Conservation (phyloP, 306 rosid genomes). For the Lagenaria siceraria region DNA sequence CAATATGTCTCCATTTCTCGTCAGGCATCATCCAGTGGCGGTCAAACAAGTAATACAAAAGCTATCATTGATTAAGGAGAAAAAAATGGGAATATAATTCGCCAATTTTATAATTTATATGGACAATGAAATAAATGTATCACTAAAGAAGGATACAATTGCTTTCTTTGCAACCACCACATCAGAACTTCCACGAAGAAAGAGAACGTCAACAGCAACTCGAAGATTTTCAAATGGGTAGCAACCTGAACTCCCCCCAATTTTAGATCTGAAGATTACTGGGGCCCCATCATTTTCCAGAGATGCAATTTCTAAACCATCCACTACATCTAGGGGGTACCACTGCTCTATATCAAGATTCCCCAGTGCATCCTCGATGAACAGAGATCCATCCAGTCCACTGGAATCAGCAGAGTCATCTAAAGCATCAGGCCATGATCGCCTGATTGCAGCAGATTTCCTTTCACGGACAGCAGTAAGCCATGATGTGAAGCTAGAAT, state of each 20-base stretch:
- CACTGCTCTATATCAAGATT: slow-evolving; percentile 65
- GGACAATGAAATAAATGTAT: neutral
- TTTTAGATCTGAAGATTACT: slow-evolving; percentile 34
- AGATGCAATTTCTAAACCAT: slow-evolving; percentile 43
- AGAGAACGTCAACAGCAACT: slow-evolving; percentile 78
- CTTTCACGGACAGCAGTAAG: slow-evolving; percentile 44
- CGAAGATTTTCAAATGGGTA: slow-evolving; percentile 80
- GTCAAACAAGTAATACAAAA: slow-evolving; percentile 86
- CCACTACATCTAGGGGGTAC: slow-evolving; percentile 26
- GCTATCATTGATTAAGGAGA: slow-evolving; percentile 56
- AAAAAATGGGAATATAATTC: neutral
- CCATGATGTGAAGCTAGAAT: slow-evolving; percentile 48
- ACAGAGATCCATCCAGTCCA: slow-evolving; percentile 56
- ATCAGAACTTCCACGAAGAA: slow-evolving; percentile 73
- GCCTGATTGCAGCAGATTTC: slow-evolving; percentile 68
- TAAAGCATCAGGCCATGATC: slow-evolving; percentile 85
- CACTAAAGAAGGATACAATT: slow-evolving; percentile 63
- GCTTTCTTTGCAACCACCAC: slow-evolving; percentile 89
- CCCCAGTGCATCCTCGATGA: slow-evolving; percentile 83
- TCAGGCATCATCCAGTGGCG: slow-evolving; percentile 86
- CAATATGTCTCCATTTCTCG: slow-evolving; percentile 59
- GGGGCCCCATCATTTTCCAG: slow-evolving; percentile 45
- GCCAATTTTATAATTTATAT: neutral
- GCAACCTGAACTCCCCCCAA: slow-evolving; percentile 43
- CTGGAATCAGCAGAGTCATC: slow-evolving; percentile 45